Evolutionary conservation across 768 basidiomycete species (phyloP), one percentile per base, ranked within the genome.

Genomic region (Daedaleopsis nitida): DNA sequence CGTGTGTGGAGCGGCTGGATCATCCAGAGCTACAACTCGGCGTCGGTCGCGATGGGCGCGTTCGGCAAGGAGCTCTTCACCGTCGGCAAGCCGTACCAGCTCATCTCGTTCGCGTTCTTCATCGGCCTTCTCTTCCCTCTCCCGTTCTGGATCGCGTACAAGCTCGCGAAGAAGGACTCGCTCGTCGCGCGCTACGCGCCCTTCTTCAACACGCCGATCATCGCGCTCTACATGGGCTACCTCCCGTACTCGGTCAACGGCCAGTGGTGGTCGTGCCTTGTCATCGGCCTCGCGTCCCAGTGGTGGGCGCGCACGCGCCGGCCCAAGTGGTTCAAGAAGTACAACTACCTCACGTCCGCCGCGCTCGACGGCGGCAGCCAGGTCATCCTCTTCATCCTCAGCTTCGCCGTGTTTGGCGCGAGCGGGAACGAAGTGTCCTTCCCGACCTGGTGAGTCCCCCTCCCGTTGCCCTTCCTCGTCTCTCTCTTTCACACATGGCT

Each of bases 1-100:
- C 79, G 81, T 59, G 67, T 82, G 75, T 81, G 81, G 81, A 81
- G 76, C 57, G 82, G 82, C 21, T 84, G 83, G 83, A 76, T 80
- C 58, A 74, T 83, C 49, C 82, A 84, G 64, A 70, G 76, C 47
- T 78, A 80, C 68, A 85, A 84, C 70, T 82, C 82, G 21, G 79
- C 80, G 5, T 80, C 83, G 5, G 76, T 85, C 17, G 82, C 83
- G 0, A 82, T 83, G 80, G 83, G 83, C 32, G 83, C 82, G 3
- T 72, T 83, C 5, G 80, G 82, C 47, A 76, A 77, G 52, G 80
- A 85, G 54, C 78, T 87, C 16, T 86, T 77, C 72, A 77, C 76
- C 5, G 74, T 74, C 64, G 80, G 78, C 24, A 81, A 81, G 60
- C 74, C 73, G 17, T 82, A 77, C 79, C 81, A 71, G 61, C 67